Evolutionary conservation across 257 asterid genomes (phyloP), one percentile per base, ranked within the genome.

Genomic region (Petunia axillaris): DNA sequence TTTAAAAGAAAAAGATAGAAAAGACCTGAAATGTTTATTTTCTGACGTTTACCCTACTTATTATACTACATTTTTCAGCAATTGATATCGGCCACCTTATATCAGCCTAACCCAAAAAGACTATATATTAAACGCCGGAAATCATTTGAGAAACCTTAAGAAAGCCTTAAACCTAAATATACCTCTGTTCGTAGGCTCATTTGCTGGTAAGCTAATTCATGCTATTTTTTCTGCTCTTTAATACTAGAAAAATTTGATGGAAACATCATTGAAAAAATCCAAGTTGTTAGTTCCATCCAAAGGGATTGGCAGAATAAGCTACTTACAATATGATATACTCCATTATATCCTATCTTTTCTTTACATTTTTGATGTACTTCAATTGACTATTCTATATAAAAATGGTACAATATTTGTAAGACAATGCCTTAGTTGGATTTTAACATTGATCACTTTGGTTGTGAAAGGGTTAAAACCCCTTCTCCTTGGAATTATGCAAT

Each of bases 371-470:
- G 68, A 75, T 46, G 38, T 38, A 57, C 58, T 79, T 10, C 43
- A 73, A 52, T 1, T 64, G 16, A 50, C 76, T 15, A 46, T 36
- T 2, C 46, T 78, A 4, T 78, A 63, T 6, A 46, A 64, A 11
- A 78, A 78, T 78, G 75, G 81, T 10, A 78, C 16, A 13, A 0
- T 64, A 10, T 78, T 3, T 78, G 52, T 43, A 48, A 37, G 35
- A 43, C 71, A 57, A 54, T 68, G 44, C 79, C 83, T 43, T 81
- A 46, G 50, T 73, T 81, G 62, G 41, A 73, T 44, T 57, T 73
- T 36, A 71, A 81, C 37, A 36, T 81, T 37, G 14, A 2, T 5
- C 5, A n/a, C 10, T 73, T 73, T 68, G 40, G 16, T 48, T 16
- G 10, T 58, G 6, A 25, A 11, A 6, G 36, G 64, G 6, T 40